Percentiles rank a stretch among this genome's conserved stretches.
Conservation (phyloP, 1,284 basidiomycete species). For the Sporisorium exsertum region DNA sequence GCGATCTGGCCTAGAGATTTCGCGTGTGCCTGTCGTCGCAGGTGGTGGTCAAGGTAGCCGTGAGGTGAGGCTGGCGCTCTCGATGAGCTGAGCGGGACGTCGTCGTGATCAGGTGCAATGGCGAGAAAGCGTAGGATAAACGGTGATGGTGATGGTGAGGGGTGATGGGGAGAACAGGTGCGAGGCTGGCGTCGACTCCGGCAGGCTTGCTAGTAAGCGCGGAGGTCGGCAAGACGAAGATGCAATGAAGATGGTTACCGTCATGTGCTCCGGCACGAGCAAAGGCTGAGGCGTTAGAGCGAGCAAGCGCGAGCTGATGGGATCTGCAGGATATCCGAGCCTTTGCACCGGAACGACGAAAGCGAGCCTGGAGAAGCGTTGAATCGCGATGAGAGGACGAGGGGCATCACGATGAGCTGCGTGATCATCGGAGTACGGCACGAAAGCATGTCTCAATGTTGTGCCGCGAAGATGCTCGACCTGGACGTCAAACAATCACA, state of each 20-base stretch:
- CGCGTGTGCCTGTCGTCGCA: conserved; percentile 8
- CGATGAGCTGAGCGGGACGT: neutral
- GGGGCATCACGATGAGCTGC: conserved; percentile 8
- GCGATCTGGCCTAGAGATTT: conserved; percentile 1
- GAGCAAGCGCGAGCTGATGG: neutral
- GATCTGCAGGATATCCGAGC: conserved; percentile 34
- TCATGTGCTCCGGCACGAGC: conserved; percentile 15
- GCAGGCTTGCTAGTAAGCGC: neutral
- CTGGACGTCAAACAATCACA: neutral
- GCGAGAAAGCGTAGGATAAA: neutral
- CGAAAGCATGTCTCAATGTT: conserved; percentile 2
- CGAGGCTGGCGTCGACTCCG: neutral
- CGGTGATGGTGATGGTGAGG: conserved; percentile 13
- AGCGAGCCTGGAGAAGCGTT: conserved; percentile 15
- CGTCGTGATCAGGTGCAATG: conserved; percentile 2
- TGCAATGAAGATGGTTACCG: conserved; percentile 43
- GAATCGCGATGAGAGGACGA: conserved; percentile 12
- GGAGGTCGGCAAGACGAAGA: conserved; percentile 13
- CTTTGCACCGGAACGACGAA: neutral
- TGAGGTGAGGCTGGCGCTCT: neutral
- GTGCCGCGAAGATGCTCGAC: conserved; percentile 8
- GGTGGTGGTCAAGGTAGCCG: neutral
- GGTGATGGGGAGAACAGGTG: neutral
- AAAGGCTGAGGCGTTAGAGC: neutral
- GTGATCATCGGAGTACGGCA: conserved; percentile 5